phyloP scores from a whole-genome alignment of 768 basidiomycete species.

The Tylopilus vinaceipallidus region DNA sequence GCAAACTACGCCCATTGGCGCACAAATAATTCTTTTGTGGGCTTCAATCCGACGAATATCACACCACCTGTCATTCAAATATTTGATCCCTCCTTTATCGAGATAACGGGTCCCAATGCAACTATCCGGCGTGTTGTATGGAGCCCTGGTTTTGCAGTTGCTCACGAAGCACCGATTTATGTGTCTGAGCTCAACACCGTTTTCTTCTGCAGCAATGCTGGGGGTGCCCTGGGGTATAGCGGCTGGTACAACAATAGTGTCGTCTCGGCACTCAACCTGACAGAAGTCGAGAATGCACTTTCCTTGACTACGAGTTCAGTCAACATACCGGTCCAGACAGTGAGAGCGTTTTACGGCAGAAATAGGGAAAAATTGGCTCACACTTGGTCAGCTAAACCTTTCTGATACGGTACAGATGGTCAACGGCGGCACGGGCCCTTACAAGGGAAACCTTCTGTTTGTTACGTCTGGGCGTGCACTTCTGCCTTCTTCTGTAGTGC shows the following conservation, averaged over 20 bases:
- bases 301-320: neutral
- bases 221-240: neutral
- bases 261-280: neutral
- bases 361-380: neutral
- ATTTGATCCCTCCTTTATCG: neutral
- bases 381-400: neutral
- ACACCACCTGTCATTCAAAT: neutral
- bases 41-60: neutral
- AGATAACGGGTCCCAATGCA: neutral
- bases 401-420: neutral
- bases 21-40: neutral
- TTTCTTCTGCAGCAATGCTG: neutral
- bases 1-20: neutral
- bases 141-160: neutral
- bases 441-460: neutral
- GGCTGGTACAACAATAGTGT: neutral
- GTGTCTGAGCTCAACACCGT: neutral
- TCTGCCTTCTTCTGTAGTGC: neutral
- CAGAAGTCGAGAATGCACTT: neutral
- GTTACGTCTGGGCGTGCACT: neutral
- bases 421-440: too few relatives aligned
- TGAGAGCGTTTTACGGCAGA: neutral
- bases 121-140: neutral
- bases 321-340: neutral
- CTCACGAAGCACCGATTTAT: neutral